Conservation (phyloP, 2,329 filamentous ascomycete species). For the Fusarium ambrosium region DNA sequence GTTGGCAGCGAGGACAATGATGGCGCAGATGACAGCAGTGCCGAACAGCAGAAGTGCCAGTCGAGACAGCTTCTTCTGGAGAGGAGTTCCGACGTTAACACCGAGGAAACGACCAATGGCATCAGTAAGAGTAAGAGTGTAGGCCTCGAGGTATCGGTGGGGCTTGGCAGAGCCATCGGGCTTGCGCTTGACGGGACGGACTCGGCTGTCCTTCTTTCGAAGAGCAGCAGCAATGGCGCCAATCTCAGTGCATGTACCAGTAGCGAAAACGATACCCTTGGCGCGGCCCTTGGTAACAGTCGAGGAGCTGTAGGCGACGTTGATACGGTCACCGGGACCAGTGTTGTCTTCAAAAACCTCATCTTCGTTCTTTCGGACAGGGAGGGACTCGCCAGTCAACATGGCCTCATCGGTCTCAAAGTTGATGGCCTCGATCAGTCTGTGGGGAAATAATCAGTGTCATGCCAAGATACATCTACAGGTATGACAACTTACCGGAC, state of each 20-base stretch:
- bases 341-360: conserved; percentile 57
- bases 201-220: conserved; percentile 63
- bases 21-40: conserved; percentile 76
- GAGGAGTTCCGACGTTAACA: conserved; percentile 76
- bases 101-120: conserved; percentile 74
- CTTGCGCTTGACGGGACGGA: conserved; percentile 65
- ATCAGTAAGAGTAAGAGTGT: conserved; percentile 66
- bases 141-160: conserved; percentile 64
- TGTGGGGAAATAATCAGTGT: conserved; percentile 66
- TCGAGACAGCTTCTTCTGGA: conserved; percentile 77
- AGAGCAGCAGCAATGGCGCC: conserved; percentile 69
- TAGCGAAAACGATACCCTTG: conserved; percentile 71
- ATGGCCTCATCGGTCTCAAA: conserved; percentile 76
- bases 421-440: conserved; percentile 70
- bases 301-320: conserved; percentile 73
- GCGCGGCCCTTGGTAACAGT: conserved; percentile 73
- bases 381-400: conserved; percentile 73
- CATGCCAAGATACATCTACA: conserved; percentile 43
- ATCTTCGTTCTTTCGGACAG: conserved; percentile 66
- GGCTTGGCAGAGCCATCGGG: conserved; percentile 66
- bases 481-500: conserved; percentile 68
- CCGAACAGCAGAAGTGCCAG: conserved; percentile 76
- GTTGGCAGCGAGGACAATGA: conserved; percentile 77
- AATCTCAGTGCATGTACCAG: conserved; percentile 73
- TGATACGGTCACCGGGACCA: conserved; percentile 68